These are phyloP conservation scores for Leccinum ochraceum DNA, from an alignment of 768 basidiomycete species.

Conservation along the genomic window DNA sequence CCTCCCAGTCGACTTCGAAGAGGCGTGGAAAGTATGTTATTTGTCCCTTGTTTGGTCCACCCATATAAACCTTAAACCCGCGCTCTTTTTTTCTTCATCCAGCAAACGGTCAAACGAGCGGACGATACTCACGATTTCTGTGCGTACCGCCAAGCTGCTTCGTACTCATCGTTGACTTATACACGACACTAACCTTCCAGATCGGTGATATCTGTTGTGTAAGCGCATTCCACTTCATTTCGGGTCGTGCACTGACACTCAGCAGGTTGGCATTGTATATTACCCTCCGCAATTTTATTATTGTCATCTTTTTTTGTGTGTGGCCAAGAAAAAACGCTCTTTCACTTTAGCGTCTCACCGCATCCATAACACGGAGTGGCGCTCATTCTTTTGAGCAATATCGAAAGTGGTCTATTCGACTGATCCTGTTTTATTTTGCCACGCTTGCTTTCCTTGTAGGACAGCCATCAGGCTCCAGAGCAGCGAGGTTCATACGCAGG, in stretches of 20 bases:
- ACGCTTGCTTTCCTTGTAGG: slow-evolving; percentile 34
- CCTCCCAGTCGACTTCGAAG: slow-evolving; percentile 95
- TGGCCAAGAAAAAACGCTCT: slow-evolving; percentile 44
- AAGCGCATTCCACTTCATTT: slow-evolving; percentile 38
- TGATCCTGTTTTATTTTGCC: slow-evolving; percentile 42
- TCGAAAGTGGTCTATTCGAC: slow-evolving; percentile 33
- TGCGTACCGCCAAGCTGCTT: slow-evolving; percentile 40
- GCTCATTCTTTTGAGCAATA: slow-evolving; percentile 89
- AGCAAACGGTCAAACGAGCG: slow-evolving; percentile 95
- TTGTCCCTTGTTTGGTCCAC: slow-evolving; percentile 48
- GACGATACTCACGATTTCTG: slow-evolving; percentile 99
- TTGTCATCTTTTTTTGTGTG: slow-evolving; percentile 8
- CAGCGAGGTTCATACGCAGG: slow-evolving; percentile 55
- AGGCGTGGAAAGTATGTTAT: slow-evolving; percentile 96
- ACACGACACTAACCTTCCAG: slow-evolving; percentile 25
- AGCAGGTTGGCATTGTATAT: slow-evolving; percentile 35
- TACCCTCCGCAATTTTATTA: slow-evolving; percentile 36
- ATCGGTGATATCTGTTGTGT: slow-evolving; percentile 39
- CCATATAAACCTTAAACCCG: slow-evolving; percentile 34
- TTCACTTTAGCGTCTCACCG: slow-evolving; percentile 87
- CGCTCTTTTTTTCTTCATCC: slow-evolving; percentile 36
- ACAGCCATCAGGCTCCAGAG: slow-evolving; percentile 29
- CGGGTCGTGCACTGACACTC: slow-evolving; percentile 17
- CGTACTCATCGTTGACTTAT: slow-evolving; percentile 9
- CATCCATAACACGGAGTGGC: slow-evolving; percentile 57